phyloP scores from a whole-genome alignment of 129 eudicot species.

The Apium graveolens region DNA sequence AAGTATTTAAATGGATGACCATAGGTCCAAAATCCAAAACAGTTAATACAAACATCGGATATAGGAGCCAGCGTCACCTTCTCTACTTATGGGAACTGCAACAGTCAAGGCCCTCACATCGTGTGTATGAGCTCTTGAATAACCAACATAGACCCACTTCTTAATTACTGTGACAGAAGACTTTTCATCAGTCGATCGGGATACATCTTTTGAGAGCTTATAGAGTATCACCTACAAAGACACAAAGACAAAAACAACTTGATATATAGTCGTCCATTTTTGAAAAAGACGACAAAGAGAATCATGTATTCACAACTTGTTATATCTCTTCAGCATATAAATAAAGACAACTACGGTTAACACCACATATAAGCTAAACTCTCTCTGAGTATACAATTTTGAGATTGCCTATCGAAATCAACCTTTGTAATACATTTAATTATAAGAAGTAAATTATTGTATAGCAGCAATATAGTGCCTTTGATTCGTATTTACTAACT shows the following conservation, averaged over 20 bases:
- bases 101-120: slow-evolving; percentile 82
- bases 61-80: slow-evolving; percentile 38
- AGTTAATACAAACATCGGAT: slow-evolving; percentile 4
- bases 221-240: no score
- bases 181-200: no score
- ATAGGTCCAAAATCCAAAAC: neutral
- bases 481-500: no score
- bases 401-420: neutral
- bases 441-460: no score
- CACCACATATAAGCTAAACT: neutral
- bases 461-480: no score
- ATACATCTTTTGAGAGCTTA: no score
- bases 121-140: slow-evolving; percentile 82
- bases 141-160: slow-evolving; percentile 80
- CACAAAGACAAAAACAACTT: no score
- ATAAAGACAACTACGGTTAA: neutral
- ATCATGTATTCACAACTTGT: neutral
- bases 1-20: neutral
- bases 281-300: neutral
- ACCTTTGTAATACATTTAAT: no score
- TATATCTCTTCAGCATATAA: neutral
- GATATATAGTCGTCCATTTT: no score
- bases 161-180: slow-evolving; percentile 24
- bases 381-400: neutral
- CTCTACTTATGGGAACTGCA: slow-evolving; percentile 72